Evolutionary conservation across 73 alveolate species (phyloP).

Genomic region (Stentor coeruleus): DNA sequence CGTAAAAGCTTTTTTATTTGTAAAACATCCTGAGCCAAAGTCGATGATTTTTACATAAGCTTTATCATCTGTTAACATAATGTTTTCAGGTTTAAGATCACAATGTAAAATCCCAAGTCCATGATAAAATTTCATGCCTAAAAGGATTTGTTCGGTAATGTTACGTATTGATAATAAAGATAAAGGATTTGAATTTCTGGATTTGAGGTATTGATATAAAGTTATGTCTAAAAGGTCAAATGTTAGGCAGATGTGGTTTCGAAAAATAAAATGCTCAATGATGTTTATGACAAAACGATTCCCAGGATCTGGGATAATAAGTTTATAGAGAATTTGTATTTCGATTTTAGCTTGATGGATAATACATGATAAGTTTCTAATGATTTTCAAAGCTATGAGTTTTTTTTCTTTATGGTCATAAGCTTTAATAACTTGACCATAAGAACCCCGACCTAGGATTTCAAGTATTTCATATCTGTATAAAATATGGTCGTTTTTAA

Average conservation of each 20-base stretch:
- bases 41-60: too few species aligned
- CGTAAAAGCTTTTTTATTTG: too few species aligned
- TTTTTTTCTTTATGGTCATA: conserved; percentile 13
- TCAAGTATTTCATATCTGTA: conserved; percentile 24
- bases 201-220: not conserved
- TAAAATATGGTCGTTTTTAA: conserved; percentile 19
- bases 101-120: conserved; percentile 32
- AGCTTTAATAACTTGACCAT: conserved; percentile 23
- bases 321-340: conserved; percentile 14
- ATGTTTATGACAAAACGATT: not conserved
- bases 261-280: conserved; percentile 8
- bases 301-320: not conserved
- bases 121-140: not conserved
- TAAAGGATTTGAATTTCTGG: not conserved
- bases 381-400: conserved; percentile 10
- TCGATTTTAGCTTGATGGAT: conserved; percentile 2
- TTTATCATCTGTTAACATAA: too few species aligned
- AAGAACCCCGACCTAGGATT: conserved; percentile 26
- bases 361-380: not conserved
- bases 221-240: not conserved
- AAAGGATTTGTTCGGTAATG: not conserved
- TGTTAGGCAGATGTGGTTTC: not conserved
- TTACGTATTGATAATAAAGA: not conserved
- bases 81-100: conserved; percentile 42
- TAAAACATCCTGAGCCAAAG: too few species aligned